Conservation (phyloP, 257 asterid species). For the Solanum chilense region DNA sequence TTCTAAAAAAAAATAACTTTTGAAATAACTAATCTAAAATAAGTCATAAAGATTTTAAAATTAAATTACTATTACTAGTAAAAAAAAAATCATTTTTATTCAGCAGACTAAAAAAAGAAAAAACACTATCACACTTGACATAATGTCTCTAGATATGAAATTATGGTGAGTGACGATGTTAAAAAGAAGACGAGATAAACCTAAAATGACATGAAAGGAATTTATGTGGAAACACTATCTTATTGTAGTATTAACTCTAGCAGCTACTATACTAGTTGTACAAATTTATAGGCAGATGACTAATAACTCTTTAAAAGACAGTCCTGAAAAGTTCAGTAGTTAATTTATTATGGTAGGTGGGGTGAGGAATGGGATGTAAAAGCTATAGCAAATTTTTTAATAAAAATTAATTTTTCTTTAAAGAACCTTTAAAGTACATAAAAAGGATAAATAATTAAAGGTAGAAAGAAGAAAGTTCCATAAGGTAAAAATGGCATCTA, state of each 20-base stretch:
- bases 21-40: not conserved
- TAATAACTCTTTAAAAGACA: not conserved
- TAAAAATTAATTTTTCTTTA: not conserved
- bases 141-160: not conserved
- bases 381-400: not conserved
- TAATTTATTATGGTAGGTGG: conserved; percentile 6
- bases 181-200: not conserved
- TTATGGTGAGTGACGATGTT: not conserved
- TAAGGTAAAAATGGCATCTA: conserved; percentile 28
- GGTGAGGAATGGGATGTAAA: not conserved
- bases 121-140: not conserved
- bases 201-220: not conserved
- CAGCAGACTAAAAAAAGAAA: not conserved
- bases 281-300: not conserved
- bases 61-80: not conserved
- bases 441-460: not conserved
- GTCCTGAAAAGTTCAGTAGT: not conserved
- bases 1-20: no score
- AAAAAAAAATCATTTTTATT: not conserved
- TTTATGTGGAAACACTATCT: not conserved
- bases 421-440: not conserved
- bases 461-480: not conserved
- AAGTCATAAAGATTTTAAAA: not conserved
- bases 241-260: not conserved
- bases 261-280: not conserved